A percentile compares a stretch with the other conserved stretches of the same genome.
Evolutionary conservation across 495 filamentous ascomycete species (phyloP).

Genomic region (Hypoxylon subgilvum): DNA sequence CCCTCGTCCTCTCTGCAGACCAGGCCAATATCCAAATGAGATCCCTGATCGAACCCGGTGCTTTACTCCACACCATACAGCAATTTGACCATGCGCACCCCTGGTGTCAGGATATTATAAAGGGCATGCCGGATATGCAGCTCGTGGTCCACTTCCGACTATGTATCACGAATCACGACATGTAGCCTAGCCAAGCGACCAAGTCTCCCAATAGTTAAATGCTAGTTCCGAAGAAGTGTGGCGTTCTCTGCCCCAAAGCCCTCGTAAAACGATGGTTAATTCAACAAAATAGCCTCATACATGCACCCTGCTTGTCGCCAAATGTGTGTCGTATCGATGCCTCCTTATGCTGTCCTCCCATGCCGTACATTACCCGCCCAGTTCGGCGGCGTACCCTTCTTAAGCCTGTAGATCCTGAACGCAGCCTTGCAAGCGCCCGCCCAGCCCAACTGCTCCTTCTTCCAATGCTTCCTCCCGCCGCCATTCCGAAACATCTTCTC

Average conservation of each 20-base stretch:
- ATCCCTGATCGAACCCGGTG: conserved; percentile 23
- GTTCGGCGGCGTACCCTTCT: conserved; percentile 31
- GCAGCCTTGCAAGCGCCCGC: conserved; percentile 40
- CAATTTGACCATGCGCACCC: conserved; percentile 23
- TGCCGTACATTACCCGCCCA: conserved; percentile 7
- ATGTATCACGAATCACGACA: conserved; percentile 27
- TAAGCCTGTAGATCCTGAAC: conserved; percentile 36
- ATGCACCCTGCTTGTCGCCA: no score
- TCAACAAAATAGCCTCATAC: no score
- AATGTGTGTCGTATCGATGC: background rate
- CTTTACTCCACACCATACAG: conserved; percentile 17
- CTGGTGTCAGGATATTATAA: conserved; percentile 19
- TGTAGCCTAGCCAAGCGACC: background rate
- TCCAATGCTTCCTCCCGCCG: conserved; percentile 46
- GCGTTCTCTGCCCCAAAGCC: background rate
- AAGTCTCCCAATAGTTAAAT: conserved; percentile 6
- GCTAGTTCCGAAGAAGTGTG: background rate
- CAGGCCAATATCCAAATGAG: conserved; percentile 10
- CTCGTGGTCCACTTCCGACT: conserved; percentile 33
- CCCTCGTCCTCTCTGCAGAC: conserved; percentile 11
- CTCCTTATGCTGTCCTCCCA: conserved; percentile 11
- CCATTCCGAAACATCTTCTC: conserved; percentile 40
- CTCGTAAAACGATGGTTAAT: background rate
- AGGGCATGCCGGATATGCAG: conserved; percentile 26
- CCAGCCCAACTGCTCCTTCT: conserved; percentile 49